Evolutionary conservation across 768 basidiomycete species (phyloP).

Genomic region (Lepiota brunneoincarnata): DNA sequence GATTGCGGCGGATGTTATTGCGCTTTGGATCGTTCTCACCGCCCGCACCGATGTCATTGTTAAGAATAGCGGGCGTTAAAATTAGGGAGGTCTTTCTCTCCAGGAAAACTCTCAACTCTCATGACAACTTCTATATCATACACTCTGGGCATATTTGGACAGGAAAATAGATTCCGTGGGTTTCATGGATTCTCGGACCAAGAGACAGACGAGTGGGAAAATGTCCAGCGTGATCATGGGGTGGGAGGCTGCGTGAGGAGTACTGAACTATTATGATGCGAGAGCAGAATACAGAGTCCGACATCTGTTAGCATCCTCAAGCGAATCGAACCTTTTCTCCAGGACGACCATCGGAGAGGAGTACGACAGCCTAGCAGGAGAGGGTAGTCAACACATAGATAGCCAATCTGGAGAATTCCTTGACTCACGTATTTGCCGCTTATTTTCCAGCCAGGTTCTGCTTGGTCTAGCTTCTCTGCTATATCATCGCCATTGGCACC

Average conservation of each 20-base stretch:
- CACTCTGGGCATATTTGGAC: too few relatives aligned
- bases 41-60: neutral
- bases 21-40: too few relatives aligned
- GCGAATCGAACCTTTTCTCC: slow-evolving; percentile 86
- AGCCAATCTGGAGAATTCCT: neutral
- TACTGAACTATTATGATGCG: neutral
- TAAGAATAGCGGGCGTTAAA: neutral
- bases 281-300: neutral
- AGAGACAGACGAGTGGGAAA: neutral
- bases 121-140: too few relatives aligned
- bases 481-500: slow-evolving; percentile 64
- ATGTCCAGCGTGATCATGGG: neutral
- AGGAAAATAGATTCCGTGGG: too few relatives aligned
- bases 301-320: slow-evolving; percentile 10
- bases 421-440: slow-evolving; percentile 88
- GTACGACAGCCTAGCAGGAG: slow-evolving; percentile 71
- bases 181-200: too few relatives aligned
- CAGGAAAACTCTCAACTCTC: too few relatives aligned
- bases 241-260: neutral
- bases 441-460: slow-evolving; percentile 95
- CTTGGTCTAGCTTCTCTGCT: slow-evolving; percentile 78
- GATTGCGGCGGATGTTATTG: too few relatives aligned
- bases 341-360: slow-evolving; percentile 84
- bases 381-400: neutral
- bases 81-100: too few relatives aligned